phyloP scores from a whole-genome alignment of 768 basidiomycete species.

The Daedalea quercina region DNA sequence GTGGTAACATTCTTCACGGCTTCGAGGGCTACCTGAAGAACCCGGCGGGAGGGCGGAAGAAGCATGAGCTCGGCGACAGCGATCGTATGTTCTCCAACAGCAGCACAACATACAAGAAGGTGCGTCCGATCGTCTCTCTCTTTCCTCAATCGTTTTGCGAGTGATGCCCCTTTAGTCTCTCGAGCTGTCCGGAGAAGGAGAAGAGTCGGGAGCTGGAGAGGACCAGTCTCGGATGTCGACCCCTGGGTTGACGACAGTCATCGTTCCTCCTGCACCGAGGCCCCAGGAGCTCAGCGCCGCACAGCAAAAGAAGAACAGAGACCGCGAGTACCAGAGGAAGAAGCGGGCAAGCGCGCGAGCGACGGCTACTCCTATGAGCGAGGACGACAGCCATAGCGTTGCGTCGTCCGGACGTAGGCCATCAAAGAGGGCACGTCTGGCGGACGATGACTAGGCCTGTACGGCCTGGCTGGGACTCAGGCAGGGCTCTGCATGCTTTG shows the following conservation, averaged over 20 bases:
- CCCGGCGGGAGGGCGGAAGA: conserved; percentile 57
- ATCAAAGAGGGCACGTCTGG: conserved; percentile 61
- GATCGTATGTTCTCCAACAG: conserved; percentile 82
- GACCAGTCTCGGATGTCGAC: conserved; percentile 64
- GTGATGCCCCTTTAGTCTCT: conserved; percentile 47
- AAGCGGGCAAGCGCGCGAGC: conserved; percentile 63
- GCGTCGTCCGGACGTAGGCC: conserved; percentile 44
- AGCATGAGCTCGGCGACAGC: conserved; percentile 68
- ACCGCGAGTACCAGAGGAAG: conserved; percentile 74
- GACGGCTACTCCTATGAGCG: conserved; percentile 51
- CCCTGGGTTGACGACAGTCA: conserved; percentile 68
- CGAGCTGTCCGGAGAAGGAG: conserved; percentile 67
- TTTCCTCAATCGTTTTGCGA: background rate
- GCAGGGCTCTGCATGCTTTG: too few relatives aligned
- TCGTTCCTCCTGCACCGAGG: conserved; percentile 67
- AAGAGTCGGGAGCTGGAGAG: conserved; percentile 52
- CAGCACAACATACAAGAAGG: conserved; percentile 73
- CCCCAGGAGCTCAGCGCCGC: conserved; percentile 62
- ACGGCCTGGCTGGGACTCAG: background rate
- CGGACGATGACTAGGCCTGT: conserved; percentile 49
- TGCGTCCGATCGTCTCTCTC: conserved; percentile 20
- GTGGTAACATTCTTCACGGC: conserved; percentile 84
- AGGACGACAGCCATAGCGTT: conserved; percentile 47
- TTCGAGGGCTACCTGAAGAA: conserved; percentile 86
- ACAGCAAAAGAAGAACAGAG: conserved; percentile 72